Percentiles rank a stretch among this genome's conserved stretches.
phyloP scores from a whole-genome alignment of 139 green algal genomes.

The Pleodorina starrii region DNA sequence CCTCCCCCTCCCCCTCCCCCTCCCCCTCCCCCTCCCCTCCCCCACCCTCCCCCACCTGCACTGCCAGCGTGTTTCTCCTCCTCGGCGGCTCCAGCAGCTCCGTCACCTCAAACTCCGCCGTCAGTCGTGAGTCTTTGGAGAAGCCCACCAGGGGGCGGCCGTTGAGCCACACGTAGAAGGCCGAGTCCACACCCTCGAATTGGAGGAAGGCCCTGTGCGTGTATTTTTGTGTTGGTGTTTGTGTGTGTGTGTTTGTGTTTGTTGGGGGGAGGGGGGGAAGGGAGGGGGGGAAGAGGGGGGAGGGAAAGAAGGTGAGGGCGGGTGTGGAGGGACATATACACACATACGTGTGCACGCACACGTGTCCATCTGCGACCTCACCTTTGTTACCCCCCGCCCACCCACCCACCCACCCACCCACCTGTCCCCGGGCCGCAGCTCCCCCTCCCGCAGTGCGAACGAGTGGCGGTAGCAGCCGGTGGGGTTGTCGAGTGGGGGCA shows the following conservation, averaged over 20 bases:
- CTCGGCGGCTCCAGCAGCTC: constrained; percentile 54
- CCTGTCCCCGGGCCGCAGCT: constrained; percentile 7
- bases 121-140: constrained; percentile 91
- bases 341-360: not conserved
- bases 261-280: too few species aligned
- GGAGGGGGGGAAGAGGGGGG: too few species aligned
- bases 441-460: constrained; percentile 63
- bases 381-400: not conserved
- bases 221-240: too few species aligned
- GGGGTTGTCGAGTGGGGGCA: constrained; percentile 88
- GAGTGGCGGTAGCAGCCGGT: constrained; percentile 90
- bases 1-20: too few species aligned
- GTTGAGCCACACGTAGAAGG: constrained; percentile 95
- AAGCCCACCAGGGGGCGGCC: constrained; percentile 88
- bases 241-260: too few species aligned
- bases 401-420: not conserved
- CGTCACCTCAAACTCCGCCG: constrained; percentile 95
- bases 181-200: constrained; percentile 92
- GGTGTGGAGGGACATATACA: too few species aligned
- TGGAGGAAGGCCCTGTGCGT: constrained; percentile 77
- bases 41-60: too few species aligned
- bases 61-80: constrained; percentile 76
- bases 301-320: too few species aligned
- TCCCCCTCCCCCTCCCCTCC: too few species aligned
- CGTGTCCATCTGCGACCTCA: not conserved